Evolutionary conservation across 2,329 filamentous ascomycete genomes (phyloP).

Genomic region (Neurospora crassa): DNA sequence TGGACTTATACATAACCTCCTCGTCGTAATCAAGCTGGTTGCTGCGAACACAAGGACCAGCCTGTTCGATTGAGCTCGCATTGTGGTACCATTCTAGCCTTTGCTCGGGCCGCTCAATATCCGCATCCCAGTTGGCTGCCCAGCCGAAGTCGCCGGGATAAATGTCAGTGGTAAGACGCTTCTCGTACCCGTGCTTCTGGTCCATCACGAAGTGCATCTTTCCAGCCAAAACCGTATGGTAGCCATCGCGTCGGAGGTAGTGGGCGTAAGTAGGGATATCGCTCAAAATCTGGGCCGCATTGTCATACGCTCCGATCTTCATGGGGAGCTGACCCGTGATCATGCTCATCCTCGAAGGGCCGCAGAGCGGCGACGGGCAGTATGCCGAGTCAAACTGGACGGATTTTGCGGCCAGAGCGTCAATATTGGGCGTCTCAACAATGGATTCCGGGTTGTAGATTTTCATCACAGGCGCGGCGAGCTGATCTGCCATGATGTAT

Average conservation of each 20-base stretch:
- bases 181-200: conserved; percentile 89
- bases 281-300: conserved; percentile 73
- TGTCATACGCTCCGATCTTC: conserved; percentile 87
- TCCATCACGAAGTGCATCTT: conserved; percentile 99
- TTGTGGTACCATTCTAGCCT: conserved; percentile 95
- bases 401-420: conserved; percentile 68
- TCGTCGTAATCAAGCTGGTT: conserved; percentile 96
- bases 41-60: conserved; percentile 77
- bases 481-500: conserved; percentile 96
- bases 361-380: conserved; percentile 87
- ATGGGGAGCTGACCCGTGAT: conserved; percentile 86
- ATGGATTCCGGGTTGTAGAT: conserved; percentile 84
- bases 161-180: conserved; percentile 86
- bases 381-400: conserved; percentile 93
- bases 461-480: conserved; percentile 81
- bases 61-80: conserved; percentile 84
- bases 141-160: conserved; percentile 92
- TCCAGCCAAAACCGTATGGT: conserved; percentile 82
- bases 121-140: conserved; percentile 81
- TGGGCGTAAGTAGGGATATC: conserved; percentile 89
- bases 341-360: conserved; percentile 88
- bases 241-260: conserved; percentile 75
- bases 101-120: conserved; percentile 54
- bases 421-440: conserved; percentile 87
- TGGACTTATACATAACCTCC: conserved; percentile 87